Base-by-base conservation (phyloP, 2,329 filamentous ascomycete species). In the Apiospora rasikravindrae region DNA sequence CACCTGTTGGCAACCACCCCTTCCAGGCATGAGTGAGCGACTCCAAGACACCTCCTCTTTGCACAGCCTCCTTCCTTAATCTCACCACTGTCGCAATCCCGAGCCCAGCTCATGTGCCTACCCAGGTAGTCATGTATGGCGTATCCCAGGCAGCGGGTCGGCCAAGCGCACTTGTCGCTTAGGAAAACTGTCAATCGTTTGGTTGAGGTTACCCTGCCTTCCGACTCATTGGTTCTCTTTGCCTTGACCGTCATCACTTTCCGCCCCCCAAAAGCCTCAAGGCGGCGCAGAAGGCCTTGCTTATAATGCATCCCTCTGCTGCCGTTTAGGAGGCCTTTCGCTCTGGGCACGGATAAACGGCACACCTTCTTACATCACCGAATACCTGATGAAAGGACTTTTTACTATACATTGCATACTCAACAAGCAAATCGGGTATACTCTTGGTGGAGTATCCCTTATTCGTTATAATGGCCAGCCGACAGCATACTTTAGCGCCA, bases 401-500 rank as follows among this genome's bases (percentile, higher is more conserved):
- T 64, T 37, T 40, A 22, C 26, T 57, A 64, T 64, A 64, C 57
- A 8, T 40, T 40, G 57, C 57, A 64, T 64, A 40, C 22, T 64
- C 29, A 40, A 64, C 33, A 40, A 64, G 8, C 33, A 64, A 37
- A 64, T 64, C 57, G 33, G 4, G 57, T 64, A 64, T 64, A 64
- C 57, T 40, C 57, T 14, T 14, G 22, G 57, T 64, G 33, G 57
- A 64, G 57, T 40, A 40, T 33, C 57, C 57, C 57, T 40, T 40
- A 44, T 24, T 70, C 40, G 47, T 42, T 61, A 42, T 19, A 0
- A 70, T 61, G 40, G 24, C 33, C 69, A 24, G 22, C 33, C 44
- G 14, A 29, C 33, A 37, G 33, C 29, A 72, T 40, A 73, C 72
- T 72, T 73, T 81, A 24, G 77, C 79, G 49, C 79, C 78, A 53